Conservation (phyloP, 768 basidiomycete species). For the Pleurotus tuber-regium region DNA sequence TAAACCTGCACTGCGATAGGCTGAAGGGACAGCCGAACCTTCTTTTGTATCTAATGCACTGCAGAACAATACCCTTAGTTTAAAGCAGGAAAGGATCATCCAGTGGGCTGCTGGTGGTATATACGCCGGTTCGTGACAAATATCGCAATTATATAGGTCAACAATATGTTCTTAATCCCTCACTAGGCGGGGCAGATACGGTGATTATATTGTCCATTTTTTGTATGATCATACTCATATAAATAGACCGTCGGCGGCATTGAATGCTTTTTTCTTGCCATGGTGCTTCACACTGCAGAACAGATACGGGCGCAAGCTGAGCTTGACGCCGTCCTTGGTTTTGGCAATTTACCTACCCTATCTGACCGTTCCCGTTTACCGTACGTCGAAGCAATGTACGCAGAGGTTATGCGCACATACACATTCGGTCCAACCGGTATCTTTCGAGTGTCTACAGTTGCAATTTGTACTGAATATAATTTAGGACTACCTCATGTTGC, state of each 20-base stretch:
- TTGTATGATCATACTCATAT: conserved; percentile 15
- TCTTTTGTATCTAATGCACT: conserved; percentile 60
- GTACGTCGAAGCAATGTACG: conserved; percentile 58
- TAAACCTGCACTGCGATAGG: conserved; percentile 29
- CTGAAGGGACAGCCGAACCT: conserved; percentile 47
- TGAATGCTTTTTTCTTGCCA: conserved; percentile 60
- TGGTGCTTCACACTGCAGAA: conserved; percentile 54
- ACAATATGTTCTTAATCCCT: neutral
- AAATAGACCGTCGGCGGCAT: conserved; percentile 52
- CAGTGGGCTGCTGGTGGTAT: conserved; percentile 64
- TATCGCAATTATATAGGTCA: neutral
- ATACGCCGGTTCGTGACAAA: conserved; percentile 27
- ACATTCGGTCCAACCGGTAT: conserved; percentile 41
- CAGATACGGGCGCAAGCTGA: conserved; percentile 60
- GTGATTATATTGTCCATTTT: conserved; percentile 5
- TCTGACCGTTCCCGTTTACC: conserved; percentile 56
- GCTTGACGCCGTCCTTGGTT: conserved; percentile 57
- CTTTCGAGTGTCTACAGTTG: neutral
- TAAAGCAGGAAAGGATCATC: conserved; percentile 58
- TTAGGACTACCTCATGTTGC: conserved; percentile 51
- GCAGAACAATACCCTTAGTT: conserved; percentile 35
- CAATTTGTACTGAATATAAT: neutral
- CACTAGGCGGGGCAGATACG: conserved; percentile 56
- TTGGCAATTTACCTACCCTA: conserved; percentile 58
- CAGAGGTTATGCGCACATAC: conserved; percentile 56